These are phyloP conservation scores for Aspergillus phoenicis DNA, from an alignment of 2,329 filamentous ascomycete species.

Conservation along the genomic window DNA sequence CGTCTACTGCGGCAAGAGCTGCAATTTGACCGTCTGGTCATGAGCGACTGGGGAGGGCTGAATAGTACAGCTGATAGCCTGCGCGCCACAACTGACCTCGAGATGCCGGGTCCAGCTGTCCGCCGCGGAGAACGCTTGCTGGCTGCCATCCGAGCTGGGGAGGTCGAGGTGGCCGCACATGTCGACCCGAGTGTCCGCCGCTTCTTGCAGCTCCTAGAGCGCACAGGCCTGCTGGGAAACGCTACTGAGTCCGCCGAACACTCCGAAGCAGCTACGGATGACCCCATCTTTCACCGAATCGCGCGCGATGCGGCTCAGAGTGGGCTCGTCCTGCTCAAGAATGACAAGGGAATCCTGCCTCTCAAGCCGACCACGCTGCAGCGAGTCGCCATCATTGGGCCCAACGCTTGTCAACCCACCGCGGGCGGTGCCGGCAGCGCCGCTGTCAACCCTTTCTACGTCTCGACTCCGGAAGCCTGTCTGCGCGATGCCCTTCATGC, in stretches of 20 bases:
- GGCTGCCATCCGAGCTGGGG: background rate
- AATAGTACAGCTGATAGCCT: background rate
- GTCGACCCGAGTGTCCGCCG: background rate
- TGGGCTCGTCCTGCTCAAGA: conserved; percentile 3
- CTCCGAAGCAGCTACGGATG: too few species aligned
- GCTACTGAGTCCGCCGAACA: too few species aligned
- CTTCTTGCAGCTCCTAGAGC: too few species aligned
- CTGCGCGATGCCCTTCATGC: too few species aligned
- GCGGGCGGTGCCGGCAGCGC: conserved; percentile 13
- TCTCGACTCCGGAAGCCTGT: background rate
- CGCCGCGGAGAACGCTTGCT: conserved; percentile 2
- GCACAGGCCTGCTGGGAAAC: too few species aligned
- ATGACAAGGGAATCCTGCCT: conserved; percentile 4
- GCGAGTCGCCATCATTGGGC: conserved; percentile 11
- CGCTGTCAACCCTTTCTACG: conserved; percentile 11
- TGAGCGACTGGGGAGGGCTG: background rate
- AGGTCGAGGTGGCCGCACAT: background rate
- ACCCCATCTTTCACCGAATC: too few species aligned
- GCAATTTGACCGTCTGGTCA: background rate
- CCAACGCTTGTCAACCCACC: conserved; percentile 5
- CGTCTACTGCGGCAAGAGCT: conserved; percentile 1
- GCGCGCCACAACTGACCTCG: background rate
- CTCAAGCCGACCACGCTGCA: background rate
- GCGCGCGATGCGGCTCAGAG: too few species aligned
- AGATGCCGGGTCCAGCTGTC: conserved; percentile 5